A percentile compares a stretch with the other conserved stretches of the same genome.
Conservation (phyloP, 2,329 filamentous ascomycete species). For the Fusarium nematophilum region DNA sequence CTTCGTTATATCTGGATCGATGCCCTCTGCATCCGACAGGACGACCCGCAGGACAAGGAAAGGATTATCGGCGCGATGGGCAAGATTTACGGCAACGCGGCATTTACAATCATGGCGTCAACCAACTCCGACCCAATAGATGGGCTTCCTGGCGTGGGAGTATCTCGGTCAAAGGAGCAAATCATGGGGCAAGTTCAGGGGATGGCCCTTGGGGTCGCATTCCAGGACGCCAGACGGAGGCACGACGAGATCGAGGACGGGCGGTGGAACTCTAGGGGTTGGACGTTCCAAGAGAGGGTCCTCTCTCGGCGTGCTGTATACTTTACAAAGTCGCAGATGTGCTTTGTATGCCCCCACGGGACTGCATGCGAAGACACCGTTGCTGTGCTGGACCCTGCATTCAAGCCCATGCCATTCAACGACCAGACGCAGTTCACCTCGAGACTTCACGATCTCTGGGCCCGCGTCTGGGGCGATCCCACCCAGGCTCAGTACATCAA, state of each 20-base stretch:
- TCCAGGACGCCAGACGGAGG: conserved; percentile 2
- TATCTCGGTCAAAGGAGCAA: neutral
- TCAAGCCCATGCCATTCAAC: neutral
- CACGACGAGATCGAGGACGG: conserved; percentile 11
- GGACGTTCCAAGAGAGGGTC: conserved; percentile 22
- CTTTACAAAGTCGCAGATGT: conserved; percentile 20
- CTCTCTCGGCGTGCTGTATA: conserved; percentile 18
- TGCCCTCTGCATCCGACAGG: conserved; percentile 19
- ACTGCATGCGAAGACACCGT: conserved; percentile 12
- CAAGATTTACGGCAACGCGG: conserved; percentile 18
- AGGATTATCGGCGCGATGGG: conserved; percentile 20
- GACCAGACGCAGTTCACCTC: conserved; percentile 10
- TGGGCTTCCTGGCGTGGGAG: conserved; percentile 8
- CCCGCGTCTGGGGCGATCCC: conserved; percentile 14
- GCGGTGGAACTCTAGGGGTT: conserved; percentile 20
- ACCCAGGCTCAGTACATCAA: conserved; percentile 7
- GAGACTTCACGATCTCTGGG: conserved; percentile 6
- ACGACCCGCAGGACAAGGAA: conserved; percentile 17
- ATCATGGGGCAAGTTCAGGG: conserved; percentile 4
- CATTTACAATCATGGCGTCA: conserved; percentile 20
- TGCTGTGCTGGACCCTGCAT: neutral
- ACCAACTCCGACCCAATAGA: conserved; percentile 15
- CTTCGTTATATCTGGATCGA: conserved; percentile 29
- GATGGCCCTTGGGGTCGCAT: conserved; percentile 2
- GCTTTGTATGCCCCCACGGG: conserved; percentile 20